Evolutionary conservation across 768 basidiomycete genomes (phyloP).

Genomic region (Phaeolepiota aurea): DNA sequence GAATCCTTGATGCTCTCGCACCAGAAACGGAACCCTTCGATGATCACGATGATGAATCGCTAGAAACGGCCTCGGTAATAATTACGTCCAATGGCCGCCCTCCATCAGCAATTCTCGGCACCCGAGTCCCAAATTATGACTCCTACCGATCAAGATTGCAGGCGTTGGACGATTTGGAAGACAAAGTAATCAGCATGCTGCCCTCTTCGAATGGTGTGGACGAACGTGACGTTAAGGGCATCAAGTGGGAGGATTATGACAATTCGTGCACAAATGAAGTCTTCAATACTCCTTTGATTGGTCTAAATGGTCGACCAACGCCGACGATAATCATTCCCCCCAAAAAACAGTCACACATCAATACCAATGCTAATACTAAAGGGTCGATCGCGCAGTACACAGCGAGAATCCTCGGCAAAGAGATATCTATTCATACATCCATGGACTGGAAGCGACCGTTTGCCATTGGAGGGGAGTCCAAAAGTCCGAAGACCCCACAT

Average conservation of each 20-base stretch:
- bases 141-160: conserved; percentile 52
- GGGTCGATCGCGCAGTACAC: neutral
- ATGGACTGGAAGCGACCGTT: conserved; percentile 67
- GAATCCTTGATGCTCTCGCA: conserved; percentile 69
- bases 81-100: conserved; percentile 43
- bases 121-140: conserved; percentile 52
- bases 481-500: conserved; percentile 62
- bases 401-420: conserved; percentile 20
- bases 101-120: conserved; percentile 40
- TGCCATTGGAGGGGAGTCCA: conserved; percentile 47
- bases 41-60: conserved; percentile 49
- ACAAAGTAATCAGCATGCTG: conserved; percentile 56
- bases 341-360: conserved; percentile 17
- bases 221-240: conserved; percentile 42
- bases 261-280: conserved; percentile 14
- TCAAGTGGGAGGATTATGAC: conserved; percentile 25
- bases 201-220: conserved; percentile 60
- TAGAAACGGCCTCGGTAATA: conserved; percentile 43
- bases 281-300: conserved; percentile 15
- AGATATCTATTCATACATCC: conserved; percentile 53
- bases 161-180: conserved; percentile 66
- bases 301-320: conserved; percentile 36
- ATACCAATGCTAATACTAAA: too few species aligned
- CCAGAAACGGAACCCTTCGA: conserved; percentile 54
- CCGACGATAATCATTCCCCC: conserved; percentile 42